Conservation (phyloP, 1,139 yeast genomes). For the Kluyveromyces sp. region DNA sequence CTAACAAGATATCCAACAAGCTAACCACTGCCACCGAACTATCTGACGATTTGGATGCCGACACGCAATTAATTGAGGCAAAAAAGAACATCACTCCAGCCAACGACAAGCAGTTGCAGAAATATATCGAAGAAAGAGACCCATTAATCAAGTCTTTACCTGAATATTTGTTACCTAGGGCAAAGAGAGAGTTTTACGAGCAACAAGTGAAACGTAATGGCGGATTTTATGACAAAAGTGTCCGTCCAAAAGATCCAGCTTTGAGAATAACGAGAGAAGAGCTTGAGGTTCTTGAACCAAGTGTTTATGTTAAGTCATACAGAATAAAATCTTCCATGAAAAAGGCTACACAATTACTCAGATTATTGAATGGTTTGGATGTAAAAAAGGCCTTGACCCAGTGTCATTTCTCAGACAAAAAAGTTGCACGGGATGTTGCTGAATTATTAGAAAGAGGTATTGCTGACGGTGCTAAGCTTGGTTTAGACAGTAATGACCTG, state of each 20-base stretch:
- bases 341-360: constrained; percentile 74
- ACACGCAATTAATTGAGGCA: constrained; percentile 8
- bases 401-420: constrained; percentile 79
- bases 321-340: constrained; percentile 81
- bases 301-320: constrained; percentile 67
- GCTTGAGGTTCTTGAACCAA: constrained; percentile 75
- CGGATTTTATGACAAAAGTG: constrained; percentile 70
- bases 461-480: constrained; percentile 56
- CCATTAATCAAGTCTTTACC: constrained; percentile 32
- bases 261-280: constrained; percentile 56
- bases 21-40: constrained; percentile 17
- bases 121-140: constrained; percentile 34
- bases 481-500: constrained; percentile 52
- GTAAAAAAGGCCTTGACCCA: constrained; percentile 82
- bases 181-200: constrained; percentile 58
- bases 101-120: constrained; percentile 37
- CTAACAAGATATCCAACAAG: constrained; percentile 17
- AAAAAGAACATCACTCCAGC: constrained; percentile 26
- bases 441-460: constrained; percentile 67
- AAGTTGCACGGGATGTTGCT: constrained; percentile 72
- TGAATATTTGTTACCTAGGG: constrained; percentile 54
- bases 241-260: constrained; percentile 40
- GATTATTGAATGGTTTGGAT: constrained; percentile 61
- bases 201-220: constrained; percentile 47
- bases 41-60: constrained; percentile 9